A percentile compares a stretch with the other conserved stretches of the same genome.
These are phyloP conservation scores for Elsinoe australis DNA, from an alignment of 2,329 filamentous ascomycete genomes.

Conservation along the genomic window DNA sequence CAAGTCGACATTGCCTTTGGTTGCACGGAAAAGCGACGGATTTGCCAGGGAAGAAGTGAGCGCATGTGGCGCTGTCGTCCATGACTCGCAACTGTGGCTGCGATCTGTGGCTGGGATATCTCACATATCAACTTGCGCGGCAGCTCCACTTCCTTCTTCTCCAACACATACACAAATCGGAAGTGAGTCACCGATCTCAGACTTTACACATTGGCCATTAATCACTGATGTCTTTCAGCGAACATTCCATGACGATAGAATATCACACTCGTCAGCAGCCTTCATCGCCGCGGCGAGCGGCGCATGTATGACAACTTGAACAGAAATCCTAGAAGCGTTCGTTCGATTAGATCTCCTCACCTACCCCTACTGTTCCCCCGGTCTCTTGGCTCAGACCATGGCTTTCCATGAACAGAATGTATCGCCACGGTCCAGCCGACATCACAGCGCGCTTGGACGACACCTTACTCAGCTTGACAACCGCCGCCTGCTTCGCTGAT, in stretches of 20 bases:
- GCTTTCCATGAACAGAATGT: neutral
- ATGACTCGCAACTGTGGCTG: constrained; percentile 16
- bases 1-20: constrained; percentile 37
- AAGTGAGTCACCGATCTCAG: neutral
- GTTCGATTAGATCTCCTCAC: neutral
- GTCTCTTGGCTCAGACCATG: neutral
- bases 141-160: neutral
- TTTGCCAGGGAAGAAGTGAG: neutral
- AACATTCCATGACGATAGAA: constrained; percentile 19
- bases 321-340: constrained; percentile 21
- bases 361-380: neutral
- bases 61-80: constrained; percentile 14
- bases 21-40: neutral
- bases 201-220: too few relatives aligned
- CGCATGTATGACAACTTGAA: constrained; percentile 21
- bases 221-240: too few relatives aligned
- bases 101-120: constrained; percentile 11
- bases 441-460: constrained; percentile 17
- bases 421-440: neutral
- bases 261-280: constrained; percentile 3
- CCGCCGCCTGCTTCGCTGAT: constrained; percentile 9
- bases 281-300: constrained; percentile 1
- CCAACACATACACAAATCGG: constrained; percentile 3
- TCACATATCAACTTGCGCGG: neutral
- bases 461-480: constrained; percentile 15